Evolutionary conservation across 257 asterid genomes (phyloP), one percentile per base, ranked within the genome.

Genomic region (Plantago ovata): DNA sequence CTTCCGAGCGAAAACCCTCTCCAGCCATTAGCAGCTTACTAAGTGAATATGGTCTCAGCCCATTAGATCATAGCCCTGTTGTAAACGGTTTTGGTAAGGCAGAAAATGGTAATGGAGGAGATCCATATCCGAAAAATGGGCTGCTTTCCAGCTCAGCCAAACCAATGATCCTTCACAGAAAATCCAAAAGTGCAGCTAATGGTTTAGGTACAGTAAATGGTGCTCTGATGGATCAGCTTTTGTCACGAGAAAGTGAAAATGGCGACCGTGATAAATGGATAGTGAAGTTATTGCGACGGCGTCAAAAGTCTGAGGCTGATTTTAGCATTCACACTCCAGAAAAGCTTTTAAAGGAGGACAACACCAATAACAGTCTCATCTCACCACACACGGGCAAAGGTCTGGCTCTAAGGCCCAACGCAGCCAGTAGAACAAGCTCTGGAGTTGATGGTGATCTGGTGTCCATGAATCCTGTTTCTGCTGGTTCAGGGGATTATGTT

Each of bases 401-500:
- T 62, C 69, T 82, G 72, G 87, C 94, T 67, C 73, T 82, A 64
- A 81, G 96, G 75, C 83, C 96, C 62, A 87, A 84, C 64, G 69
- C 88, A 22, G 79, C 75, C 23, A 66, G 65, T 64, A 74, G 89
- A 65, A 66, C 67, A n/a, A 59, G 33, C 43, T 50, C 71, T 8
- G 81, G 67, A 38, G 67, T 49, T n/a, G 83, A 86, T 64, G 61
- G 77, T 52, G 94, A 84, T 53, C 75, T 80, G 32, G 81, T 77
- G 44, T 66, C 64, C 47, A 67, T 61, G 13, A 78, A 42, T 62
- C 71, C 77, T 10, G 58, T 56, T 70, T 72, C 85, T 20, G 19
- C 46, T 53, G 80, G 81, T 15, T 53, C 68, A 65, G 85, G 78
- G 38, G 95, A 89, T 68, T 78, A 80, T 50, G 45, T 69, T 58